Percentiles rank a stretch among this genome's conserved stretches.
phyloP scores from a whole-genome alignment of 139 green algal genomes.

The Picochlorum costavermella region DNA sequence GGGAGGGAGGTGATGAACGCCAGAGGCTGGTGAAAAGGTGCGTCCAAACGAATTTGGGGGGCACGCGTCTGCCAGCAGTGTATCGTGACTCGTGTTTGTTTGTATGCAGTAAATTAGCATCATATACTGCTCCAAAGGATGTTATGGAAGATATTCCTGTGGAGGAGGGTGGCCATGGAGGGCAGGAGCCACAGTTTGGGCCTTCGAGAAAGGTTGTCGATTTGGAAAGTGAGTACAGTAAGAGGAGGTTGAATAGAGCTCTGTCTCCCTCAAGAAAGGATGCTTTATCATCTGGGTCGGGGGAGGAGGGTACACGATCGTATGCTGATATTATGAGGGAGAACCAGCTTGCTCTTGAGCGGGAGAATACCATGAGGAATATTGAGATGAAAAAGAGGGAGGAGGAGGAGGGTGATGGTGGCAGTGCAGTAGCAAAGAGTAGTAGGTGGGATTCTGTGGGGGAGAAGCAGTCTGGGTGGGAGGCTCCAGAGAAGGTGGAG shows the following conservation, averaged over 20 bases:
- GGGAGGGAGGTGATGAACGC: too few relatives aligned
- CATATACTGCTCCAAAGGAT: slow-evolving; percentile 66
- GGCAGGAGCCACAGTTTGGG: background rate
- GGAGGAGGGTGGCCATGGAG: slow-evolving; percentile 35
- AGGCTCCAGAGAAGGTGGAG: slow-evolving; percentile 64
- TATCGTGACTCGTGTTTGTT: background rate
- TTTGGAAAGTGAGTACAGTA: slow-evolving; percentile 84
- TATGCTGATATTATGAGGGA: slow-evolving; percentile 90
- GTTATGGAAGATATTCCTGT: slow-evolving; percentile 53
- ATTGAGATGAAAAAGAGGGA: slow-evolving; percentile 63
- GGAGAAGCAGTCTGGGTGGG: slow-evolving; percentile 75
- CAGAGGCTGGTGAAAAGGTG: too few relatives aligned
- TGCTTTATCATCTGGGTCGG: slow-evolving; percentile 76
- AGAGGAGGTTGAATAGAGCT: slow-evolving; percentile 64
- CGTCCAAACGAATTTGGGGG: too few relatives aligned
- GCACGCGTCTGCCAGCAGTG: too few relatives aligned
- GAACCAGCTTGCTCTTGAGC: slow-evolving; percentile 67
- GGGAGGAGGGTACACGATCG: slow-evolving; percentile 42
- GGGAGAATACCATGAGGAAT: slow-evolving; percentile 87
- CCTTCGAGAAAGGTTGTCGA: slow-evolving; percentile 61
- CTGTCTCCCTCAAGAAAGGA: slow-evolving; percentile 87
- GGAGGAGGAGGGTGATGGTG: slow-evolving; percentile 24
- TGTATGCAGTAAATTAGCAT: slow-evolving; percentile 56
- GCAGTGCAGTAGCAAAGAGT: slow-evolving; percentile 30
- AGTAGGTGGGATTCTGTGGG: slow-evolving; percentile 73